phyloP scores from a whole-genome alignment of 176 grass and related monocot genomes.

The Rhipidocladum racemiflorum region DNA sequence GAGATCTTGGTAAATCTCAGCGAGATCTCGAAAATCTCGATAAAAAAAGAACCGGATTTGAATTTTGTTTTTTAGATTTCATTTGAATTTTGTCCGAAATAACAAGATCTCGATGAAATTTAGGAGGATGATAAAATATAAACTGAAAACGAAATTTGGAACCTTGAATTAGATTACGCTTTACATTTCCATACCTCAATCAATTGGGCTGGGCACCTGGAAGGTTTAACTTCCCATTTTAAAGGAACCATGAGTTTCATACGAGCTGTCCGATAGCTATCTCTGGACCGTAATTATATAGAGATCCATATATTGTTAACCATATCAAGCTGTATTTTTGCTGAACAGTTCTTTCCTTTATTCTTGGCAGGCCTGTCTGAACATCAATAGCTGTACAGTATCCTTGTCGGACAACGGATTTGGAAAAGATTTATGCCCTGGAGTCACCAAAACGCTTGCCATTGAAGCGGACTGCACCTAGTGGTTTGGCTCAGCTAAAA shows the following conservation, averaged over 20 bases:
- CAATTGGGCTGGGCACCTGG: neutral
- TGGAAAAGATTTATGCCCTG: constrained; percentile 51
- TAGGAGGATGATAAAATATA: too few species aligned
- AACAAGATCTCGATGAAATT: too few species aligned
- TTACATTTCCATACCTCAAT: neutral
- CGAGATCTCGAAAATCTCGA: too few species aligned
- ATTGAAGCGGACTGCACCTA: constrained; percentile 69
- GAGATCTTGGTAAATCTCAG: too few species aligned
- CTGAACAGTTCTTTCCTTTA: constrained; percentile 21
- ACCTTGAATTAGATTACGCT: constrained; percentile 17
- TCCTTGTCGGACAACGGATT: constrained; percentile 61
- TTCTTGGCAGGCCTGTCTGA: constrained; percentile 67
- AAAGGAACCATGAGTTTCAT: constrained; percentile 6
- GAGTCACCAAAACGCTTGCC: constrained; percentile 74
- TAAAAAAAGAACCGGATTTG: too few species aligned
- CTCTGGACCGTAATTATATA: neutral
- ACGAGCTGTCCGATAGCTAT: constrained; percentile 11
- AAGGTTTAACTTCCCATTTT: constrained; percentile 10
- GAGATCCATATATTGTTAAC: constrained; percentile 25
- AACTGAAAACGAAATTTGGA: too few species aligned
- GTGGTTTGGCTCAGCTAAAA: constrained; percentile 1
- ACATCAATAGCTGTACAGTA: constrained; percentile 51
- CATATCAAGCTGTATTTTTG: neutral
- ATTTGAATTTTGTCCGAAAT: too few species aligned
- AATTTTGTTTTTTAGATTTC: too few species aligned